Percentiles rank a stretch among this genome's conserved stretches.
Conservation (phyloP, 1,284 basidiomycete species). For the Exobasidium cylindrosporum region DNA sequence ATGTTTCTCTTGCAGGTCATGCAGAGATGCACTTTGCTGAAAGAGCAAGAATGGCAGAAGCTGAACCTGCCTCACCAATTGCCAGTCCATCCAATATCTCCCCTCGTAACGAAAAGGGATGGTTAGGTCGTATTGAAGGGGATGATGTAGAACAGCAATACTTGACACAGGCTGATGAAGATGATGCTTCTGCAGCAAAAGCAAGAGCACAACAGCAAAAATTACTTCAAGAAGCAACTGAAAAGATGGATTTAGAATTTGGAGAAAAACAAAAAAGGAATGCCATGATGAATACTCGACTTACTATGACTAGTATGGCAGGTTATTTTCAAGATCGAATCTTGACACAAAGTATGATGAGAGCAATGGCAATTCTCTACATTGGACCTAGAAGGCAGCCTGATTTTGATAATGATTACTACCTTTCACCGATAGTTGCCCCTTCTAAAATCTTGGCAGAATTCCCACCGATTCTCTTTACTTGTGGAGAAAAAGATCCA, state of each 20-base stretch:
- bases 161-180: neutral
- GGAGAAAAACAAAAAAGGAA: slow-evolving; percentile 27
- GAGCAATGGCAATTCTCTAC: slow-evolving; percentile 96
- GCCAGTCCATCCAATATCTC: too few species aligned
- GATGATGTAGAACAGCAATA: slow-evolving; percentile 13
- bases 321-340: slow-evolving; percentile 59
- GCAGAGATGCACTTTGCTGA: slow-evolving; percentile 46
- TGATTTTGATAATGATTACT: slow-evolving; percentile 90
- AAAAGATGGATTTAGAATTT: slow-evolving; percentile 23
- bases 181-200: slow-evolving; percentile 17
- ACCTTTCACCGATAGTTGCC: slow-evolving; percentile 87
- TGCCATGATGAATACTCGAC: slow-evolving; percentile 69
- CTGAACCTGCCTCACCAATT: slow-evolving; percentile 32
- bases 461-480: slow-evolving; percentile 80
- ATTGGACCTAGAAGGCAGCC: slow-evolving; percentile 87
- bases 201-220: slow-evolving; percentile 28
- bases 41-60: slow-evolving; percentile 41
- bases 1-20: slow-evolving; percentile 35
- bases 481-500: slow-evolving; percentile 78
- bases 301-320: slow-evolving; percentile 93
- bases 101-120: neutral
- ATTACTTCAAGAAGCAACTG: slow-evolving; percentile 25
- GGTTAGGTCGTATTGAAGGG: slow-evolving; percentile 20
- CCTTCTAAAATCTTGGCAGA: slow-evolving; percentile 78
- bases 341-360: slow-evolving; percentile 63